Evolutionary conservation across 768 basidiomycete species (phyloP).

Genomic region (Tulasnella sp.): DNA sequence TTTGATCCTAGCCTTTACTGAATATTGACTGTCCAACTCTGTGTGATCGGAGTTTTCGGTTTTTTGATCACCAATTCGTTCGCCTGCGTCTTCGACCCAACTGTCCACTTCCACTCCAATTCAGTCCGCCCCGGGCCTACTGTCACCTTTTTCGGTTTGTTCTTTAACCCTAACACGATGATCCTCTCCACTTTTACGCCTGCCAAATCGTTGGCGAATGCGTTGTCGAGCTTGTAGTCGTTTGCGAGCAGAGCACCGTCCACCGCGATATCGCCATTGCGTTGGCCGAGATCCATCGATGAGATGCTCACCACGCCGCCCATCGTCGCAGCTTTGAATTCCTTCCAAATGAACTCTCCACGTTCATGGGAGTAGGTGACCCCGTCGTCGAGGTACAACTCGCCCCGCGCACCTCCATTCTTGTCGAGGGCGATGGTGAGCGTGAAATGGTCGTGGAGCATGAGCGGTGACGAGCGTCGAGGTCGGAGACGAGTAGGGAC

Average conservation of each 20-base stretch:
- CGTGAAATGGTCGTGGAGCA: conserved; percentile 90
- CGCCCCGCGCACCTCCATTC: conserved; percentile 50
- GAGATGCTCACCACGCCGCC: conserved; percentile 35
- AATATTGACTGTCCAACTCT: not conserved
- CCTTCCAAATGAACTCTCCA: conserved; percentile 78
- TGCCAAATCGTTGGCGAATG: conserved; percentile 52
- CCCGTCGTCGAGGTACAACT: conserved; percentile 93
- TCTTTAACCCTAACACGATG: conserved; percentile 59
- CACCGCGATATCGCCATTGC: conserved; percentile 36
- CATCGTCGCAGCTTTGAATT: conserved; percentile 40
- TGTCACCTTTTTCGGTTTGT: conserved; percentile 51
- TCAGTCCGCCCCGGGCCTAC: conserved; percentile 30
- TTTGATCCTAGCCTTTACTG: not conserved
- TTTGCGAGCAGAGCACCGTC: conserved; percentile 37
- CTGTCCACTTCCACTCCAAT: conserved; percentile 51
- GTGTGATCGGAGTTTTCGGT: conserved; percentile 19
- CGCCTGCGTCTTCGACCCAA: conserved; percentile 33
- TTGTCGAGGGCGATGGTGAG: conserved; percentile 70
- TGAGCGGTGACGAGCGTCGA: conserved; percentile 70
- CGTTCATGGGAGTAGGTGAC: conserved; percentile 61
- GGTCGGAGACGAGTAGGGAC: conserved; percentile 79
- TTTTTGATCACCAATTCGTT: conserved; percentile 54
- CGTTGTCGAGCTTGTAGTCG: conserved; percentile 46
- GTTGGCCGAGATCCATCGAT: conserved; percentile 44
- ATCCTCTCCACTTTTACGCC: conserved; percentile 74